Base-by-base conservation (phyloP, 306 rosid species). In the Delonix regia region DNA sequence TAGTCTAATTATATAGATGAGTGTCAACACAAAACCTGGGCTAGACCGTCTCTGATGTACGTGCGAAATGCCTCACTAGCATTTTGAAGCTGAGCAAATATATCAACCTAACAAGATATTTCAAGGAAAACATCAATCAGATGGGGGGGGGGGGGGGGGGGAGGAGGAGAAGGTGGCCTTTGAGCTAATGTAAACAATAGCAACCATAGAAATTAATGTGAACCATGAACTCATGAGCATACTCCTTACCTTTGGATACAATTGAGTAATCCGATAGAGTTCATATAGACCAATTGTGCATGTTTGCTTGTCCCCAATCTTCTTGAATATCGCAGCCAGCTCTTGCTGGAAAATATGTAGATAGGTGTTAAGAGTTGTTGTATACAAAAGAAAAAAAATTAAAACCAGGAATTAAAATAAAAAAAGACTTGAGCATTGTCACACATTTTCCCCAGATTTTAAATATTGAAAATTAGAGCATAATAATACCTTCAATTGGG, bases 21-120 rank as follows among this genome's bases (percentile, higher is more conserved):
- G 74, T 57, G 36, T 76, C 39, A 78, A 75, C 38, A 63, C 72
- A 70, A 76, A 48, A 95, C 99, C 99, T 96, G 99, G 33, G 96
- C 80, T 79, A 96, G 88, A 83, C 99, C 99, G 64, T 96, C 98
- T 86, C 99, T 87, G 66, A 96, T 96, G 81, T 96, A 96, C 2
- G 98, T 93, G 73, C 99, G 97, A 71, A 96, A 96, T 62, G 98
- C 98, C 93, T 93, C 99, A 16, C 99, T 96, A 15, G 99, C 99
- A 85, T 96, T 96, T 86, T 90, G 94, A 74, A 96, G 99, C 85
- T 96, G 99, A 82, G 96, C 53, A 83, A 96, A 96, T 81, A 96
- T 96, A 86, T 96, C 99, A 71, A 93, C 98, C 99, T 96, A 88
- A 75, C 68, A 86, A 69, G 42, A 81, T 36, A 30, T 62, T 21